Base-by-base conservation (phyloP, 1,284 basidiomycete genomes). In the Acaromyces ingoldii region DNA sequence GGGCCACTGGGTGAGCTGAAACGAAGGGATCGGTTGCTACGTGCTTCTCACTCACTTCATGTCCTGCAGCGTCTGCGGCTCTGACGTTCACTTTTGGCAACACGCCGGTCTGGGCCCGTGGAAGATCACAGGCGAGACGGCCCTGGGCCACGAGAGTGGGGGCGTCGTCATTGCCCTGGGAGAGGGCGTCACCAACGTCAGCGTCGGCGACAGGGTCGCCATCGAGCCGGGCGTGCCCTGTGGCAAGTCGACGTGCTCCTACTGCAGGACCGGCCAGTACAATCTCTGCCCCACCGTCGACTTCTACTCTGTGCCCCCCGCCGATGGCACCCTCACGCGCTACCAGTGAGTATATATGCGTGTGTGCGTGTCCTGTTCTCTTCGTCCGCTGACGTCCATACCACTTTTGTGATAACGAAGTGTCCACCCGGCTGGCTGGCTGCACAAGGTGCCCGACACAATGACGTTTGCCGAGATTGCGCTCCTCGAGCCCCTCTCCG, bases 41-140 rank as follows among this genome's bases (percentile, higher is more conserved):
- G 33, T 13, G 19, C 13, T 11, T 34, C 13, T 13, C 13, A 34
- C 13, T 34, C 13, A 39, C 19, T 6, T 7, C 19, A 39, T 15
- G 6, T 6, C 38, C 33, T 34, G 33, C 19, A 46, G 25, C 40
- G 29, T 59, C 11, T 30, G 29, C 55, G 77, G 76, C 9, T 78
- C 76, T 22, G 79, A 80, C 59, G 79, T 80, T 1, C 80, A 80
- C 62, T 80, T 80, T 62, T 80, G 78, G 79, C 78, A 80, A 67
- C 80, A 81, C 58, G 80, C 59, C 33, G 66, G 62, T 28, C 57
- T 66, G 3, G 68, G 60, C 2, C 66, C 65, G 4, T 62, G 65
- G 67, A 68, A 65, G 58, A 70, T 73, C 42, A 61, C 59, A 15
- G 40, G 63, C 30, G 61, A 65, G 52, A 65, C 62, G 22, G 69